These are phyloP conservation scores for Xylaria sp. DNA, from an alignment of 2,329 filamentous ascomycete genomes.

Conservation along the genomic window DNA sequence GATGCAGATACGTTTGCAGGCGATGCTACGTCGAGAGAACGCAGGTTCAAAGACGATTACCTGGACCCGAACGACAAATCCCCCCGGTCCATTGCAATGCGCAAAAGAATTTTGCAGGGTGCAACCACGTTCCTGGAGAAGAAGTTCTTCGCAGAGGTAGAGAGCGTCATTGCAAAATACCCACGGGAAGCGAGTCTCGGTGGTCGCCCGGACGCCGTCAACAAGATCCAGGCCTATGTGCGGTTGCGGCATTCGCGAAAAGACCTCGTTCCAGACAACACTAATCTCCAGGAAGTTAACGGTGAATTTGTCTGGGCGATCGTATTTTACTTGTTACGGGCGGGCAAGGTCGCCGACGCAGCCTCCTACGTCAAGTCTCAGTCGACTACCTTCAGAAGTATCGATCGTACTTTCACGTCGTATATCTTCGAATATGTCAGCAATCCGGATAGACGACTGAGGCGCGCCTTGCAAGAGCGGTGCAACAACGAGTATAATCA, in stretches of 20 bases:
- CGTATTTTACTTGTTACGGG: conserved; percentile 87
- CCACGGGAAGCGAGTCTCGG: conserved; percentile 88
- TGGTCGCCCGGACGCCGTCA: conserved; percentile 83
- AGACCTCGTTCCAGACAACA: conserved; percentile 80
- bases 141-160: conserved; percentile 77
- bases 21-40: conserved; percentile 69
- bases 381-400: conserved; percentile 78
- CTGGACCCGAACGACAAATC: conserved; percentile 74
- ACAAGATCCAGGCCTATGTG: conserved; percentile 92
- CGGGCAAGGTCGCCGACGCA: conserved; percentile 82
- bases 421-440: conserved; percentile 86
- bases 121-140: conserved; percentile 80
- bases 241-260: conserved; percentile 78
- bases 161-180: conserved; percentile 77
- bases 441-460: conserved; percentile 75
- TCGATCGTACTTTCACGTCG: conserved; percentile 86
- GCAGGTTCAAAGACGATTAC: conserved; percentile 77
- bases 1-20: conserved; percentile 61
- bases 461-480: conserved; percentile 77
- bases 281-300: conserved; percentile 76
- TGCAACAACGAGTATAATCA: conserved; percentile 91
- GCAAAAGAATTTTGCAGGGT: conserved; percentile 78
- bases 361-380: conserved; percentile 83
- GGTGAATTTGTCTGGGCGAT: conserved; percentile 92
- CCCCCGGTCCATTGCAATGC: conserved; percentile 64